Evolutionary conservation across 1,284 basidiomycete genomes (phyloP), one percentile per base, ranked within the genome.

Genomic region (Pyrrhoderma noxium): DNA sequence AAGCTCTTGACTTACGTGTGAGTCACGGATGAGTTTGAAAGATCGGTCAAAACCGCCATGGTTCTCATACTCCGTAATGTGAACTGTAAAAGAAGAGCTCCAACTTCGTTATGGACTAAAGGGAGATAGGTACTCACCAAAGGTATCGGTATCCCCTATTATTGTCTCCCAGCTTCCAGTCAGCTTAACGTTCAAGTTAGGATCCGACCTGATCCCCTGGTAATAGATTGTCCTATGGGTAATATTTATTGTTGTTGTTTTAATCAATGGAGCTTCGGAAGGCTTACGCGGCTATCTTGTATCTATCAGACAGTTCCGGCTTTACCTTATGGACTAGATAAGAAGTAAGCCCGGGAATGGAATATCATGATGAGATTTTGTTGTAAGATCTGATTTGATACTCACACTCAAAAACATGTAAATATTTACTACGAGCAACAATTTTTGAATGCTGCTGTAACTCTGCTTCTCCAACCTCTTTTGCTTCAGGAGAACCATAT

Each of bases 121-220:
- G 5, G 38, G 38, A 22, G n/a, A 5, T n/a, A 22, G 16, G 14
- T 21, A 60, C 76, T 45, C 45, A 78, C 77, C 76, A 66, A 90
- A 93, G 3, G 82, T 86, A 63, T 95, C 93, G 57, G 92, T 85
- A 53, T 89, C 80, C 40, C 93, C 93, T 23, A 96, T 77, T 36
- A 89, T 63, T 1, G 85, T 82, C 67, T 96, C 92, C 89, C 92
- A 97, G 60, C 82, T 89, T 25, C 93, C 93, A 2, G 86, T 89
- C 52, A 96, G 73, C 67, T 94, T 93, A 56, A 93, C 84, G 48
- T 84, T 76, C 46, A 93, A 66, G 44, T 82, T 74, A 18, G 78
- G 65, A 61, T 90, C 84, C 44, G 81, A 76, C 62, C 82, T 82
- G 52, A 96, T 74, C 14, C 83, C 81, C 25, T 76, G 74, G 64